Evolutionary conservation across 164 flowering plant species (phyloP), one percentile per base, ranked within the genome.

Genomic region (Berberis vulgaris): DNA sequence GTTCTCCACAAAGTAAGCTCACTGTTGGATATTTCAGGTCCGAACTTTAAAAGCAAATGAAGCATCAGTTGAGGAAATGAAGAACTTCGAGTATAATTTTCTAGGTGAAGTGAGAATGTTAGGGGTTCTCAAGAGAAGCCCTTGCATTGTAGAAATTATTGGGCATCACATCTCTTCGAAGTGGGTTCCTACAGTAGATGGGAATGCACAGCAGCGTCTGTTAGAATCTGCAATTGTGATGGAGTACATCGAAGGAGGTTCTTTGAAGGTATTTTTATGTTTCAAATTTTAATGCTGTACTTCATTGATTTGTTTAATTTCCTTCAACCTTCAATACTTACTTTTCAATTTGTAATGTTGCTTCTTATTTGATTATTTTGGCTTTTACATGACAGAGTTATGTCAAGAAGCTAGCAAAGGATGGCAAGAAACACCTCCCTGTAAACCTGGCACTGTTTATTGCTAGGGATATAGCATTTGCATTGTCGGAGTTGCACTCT

Each of bases 51-150:
- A 91, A 49, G 77, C 76, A 38, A 50, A 60, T 68, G 81, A 70
- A 43, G 55, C 72, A 54, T 78, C 84, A 57, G 58, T 44, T 43
- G 85, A 87, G 53, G 84, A 85, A 43, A 66, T 77, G 43, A 84
- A 69, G 76, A 81, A 79, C 12, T 91, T 95, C 69, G 96, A 89
- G 71, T 81, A 79, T 60, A 74, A 67, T 65, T 91, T 87, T 70
- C 59, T 95, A 54, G 97, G 96, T 3, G 99, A 95, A 80, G 82
- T 89, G n/a, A 81, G 99, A 70, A 82, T 95, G 46, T 73, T 95
- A 68, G 75, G 87, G 58, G 79, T 78, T 68, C 63, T 95, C 72
- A 82, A 68, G 67, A 77, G 78, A 46, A 87, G 85, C 67, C 49
- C 91, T 7, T 89, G 96, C 81, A 89, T 95, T 64, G 86, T 89